These are phyloP conservation scores for Spathaspora hagerdaliae DNA, from an alignment of 805 yeast genomes.

Conservation along the genomic window DNA sequence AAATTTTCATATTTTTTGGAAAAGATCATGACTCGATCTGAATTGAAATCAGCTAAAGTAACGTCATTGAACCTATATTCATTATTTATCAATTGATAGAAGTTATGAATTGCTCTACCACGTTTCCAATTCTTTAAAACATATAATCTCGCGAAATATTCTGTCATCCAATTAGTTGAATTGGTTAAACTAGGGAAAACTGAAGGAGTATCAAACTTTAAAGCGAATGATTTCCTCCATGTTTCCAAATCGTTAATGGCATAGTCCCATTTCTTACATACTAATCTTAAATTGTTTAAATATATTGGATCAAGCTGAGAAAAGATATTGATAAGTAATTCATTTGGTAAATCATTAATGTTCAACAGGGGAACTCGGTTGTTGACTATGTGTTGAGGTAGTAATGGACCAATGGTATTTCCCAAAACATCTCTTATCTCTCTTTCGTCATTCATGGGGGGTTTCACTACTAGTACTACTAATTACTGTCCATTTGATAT, in stretches of 20 bases:
- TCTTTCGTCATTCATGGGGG: background rate
- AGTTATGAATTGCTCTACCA: slow-evolving; percentile 22
- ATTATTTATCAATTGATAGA: slow-evolving; percentile 26
- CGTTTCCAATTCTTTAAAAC: slow-evolving; percentile 37
- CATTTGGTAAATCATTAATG: slow-evolving; percentile 43
- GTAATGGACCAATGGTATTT: slow-evolving; percentile 9
- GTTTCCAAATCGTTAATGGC: slow-evolving; percentile 42
- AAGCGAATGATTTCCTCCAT: slow-evolving; percentile 45
- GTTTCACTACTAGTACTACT: too few species aligned
- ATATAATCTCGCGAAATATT: slow-evolving; percentile 39
- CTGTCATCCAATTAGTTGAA: slow-evolving; percentile 44
- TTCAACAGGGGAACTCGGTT: background rate
- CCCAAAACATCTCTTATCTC: slow-evolving; percentile 17
- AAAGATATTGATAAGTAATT: slow-evolving; percentile 43
- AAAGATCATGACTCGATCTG: slow-evolving; percentile 22
- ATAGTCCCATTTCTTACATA: slow-evolving; percentile 46
- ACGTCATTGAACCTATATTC: slow-evolving; percentile 20
- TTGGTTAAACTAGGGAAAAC: slow-evolving; percentile 43
- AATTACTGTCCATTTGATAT: too few species aligned
- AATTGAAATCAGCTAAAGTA: slow-evolving; percentile 21
- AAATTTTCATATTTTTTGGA: slow-evolving; percentile 19
- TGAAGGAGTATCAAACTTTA: slow-evolving; percentile 31
- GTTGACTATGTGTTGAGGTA: background rate
- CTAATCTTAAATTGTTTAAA: slow-evolving; percentile 36
- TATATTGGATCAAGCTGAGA: slow-evolving; percentile 44